Evolutionary conservation across 2,329 filamentous ascomycete genomes (phyloP), one percentile per base, ranked within the genome.

Genomic region (Emergomyces pasteurianus): DNA sequence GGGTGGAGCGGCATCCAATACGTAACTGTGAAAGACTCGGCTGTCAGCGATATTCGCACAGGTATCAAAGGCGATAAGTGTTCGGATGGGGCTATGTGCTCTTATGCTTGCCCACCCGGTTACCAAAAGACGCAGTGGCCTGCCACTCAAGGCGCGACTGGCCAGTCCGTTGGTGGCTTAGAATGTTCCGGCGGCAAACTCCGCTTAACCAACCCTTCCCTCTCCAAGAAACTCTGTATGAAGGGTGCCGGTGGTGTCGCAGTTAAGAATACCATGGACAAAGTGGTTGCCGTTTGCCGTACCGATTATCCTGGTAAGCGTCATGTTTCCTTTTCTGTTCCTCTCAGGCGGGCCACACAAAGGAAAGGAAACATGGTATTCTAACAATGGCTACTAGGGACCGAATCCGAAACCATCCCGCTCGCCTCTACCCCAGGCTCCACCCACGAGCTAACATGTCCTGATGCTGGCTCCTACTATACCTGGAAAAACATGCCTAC

Each of bases 71-170:
- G 86, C 18, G 75, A 83, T 18, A 75, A 74, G 63, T 92, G 90
- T 77, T 73, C 69, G 9, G 68, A 79, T 10, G 86, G 85, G 56
- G 77, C 80, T 62, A 91, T 92, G 81, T 96, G 92, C 81, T 95
- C 92, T 1, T 97, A 97, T 71, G 86, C 90, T 61, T 99, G 94
- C 80, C 88, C 90, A n/a, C 77, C 86, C 34, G 92, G 92, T 53
- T 95, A 94, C 76, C 86, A 94, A 74, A 96, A 96, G 83, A 83
- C 87, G 2, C 92, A 97, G 73, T 97, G 91, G 88, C 90, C 94
- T 54, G 67, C 71, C 1, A 80, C 82, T 40, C 94, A 97, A 79
- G 94, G 92, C 60, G 70, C 79, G 43, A 90, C 85, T 58, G 86
- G 86, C 64, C 85, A 97, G 79, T 96, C 92, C 28, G 81, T 96